Base-by-base conservation (phyloP, 164 flowering plant species). In the Stephania japonica region DNA sequence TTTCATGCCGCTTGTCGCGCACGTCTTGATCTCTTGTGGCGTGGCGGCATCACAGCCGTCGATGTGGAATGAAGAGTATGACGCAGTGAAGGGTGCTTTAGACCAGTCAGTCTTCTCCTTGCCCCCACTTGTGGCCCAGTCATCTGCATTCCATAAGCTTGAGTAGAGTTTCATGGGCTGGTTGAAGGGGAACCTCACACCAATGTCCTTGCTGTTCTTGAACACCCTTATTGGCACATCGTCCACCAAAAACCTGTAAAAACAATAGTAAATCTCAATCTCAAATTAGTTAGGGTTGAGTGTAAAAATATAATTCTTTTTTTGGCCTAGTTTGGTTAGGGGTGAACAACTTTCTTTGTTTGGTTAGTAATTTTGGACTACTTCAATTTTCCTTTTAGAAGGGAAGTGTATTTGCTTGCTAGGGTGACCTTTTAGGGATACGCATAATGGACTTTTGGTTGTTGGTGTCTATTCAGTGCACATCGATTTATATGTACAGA, bases 101-200 rank as follows among this genome's bases (percentile, higher is more conserved):
- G 82, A 77, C 86, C 86, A 85, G 69, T 82, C 86, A 10, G 85
- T 82, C 65, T 85, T 85, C 68, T 83, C 82, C 10, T 75, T 42
- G 13, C 87, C 87, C 13, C 86, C 87, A 44, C 84, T 71, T 21
- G 87, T 83, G 1, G 87, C 87, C 87, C 87, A 85, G 26, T 85
- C 85, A 67, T 83, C 85, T 0, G 84, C 87, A 47, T 83, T 81
- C 87, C 85, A 85, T 7, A 85, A 21, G 64, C 85, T 83, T 13
- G 86, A 80, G 78, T 85, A 83, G 12, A 82, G 38, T 78, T 82
- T 84, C 87, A 84, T 84, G 23, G 87, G 81, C 69, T 84, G 86
- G 53, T 84, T 75, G 72, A 84, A 82, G 21, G 84, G 84, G 69
- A 67, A 84, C 27, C 25, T 79, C 77, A 84, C 85, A 1, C 87